Percentiles rank a stretch among this genome's conserved stretches.
Conservation (phyloP, 2,329 filamentous ascomycete species). For the Clarireedia hainanense region DNA sequence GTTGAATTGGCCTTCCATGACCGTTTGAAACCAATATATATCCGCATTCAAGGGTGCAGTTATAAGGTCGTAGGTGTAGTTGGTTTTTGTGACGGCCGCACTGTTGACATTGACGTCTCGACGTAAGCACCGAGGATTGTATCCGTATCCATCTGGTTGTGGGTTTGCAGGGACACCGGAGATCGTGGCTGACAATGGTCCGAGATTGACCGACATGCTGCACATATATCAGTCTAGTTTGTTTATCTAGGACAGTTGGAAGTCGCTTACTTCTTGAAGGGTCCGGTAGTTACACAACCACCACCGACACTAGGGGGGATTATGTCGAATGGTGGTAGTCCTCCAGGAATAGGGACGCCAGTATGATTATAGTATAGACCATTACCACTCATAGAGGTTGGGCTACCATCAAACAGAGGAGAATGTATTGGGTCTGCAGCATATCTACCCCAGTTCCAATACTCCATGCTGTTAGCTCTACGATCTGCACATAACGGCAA, state of each 20-base stretch:
- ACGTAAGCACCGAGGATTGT: conserved; percentile 36
- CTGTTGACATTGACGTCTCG: conserved; percentile 33
- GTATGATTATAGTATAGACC: conserved; percentile 30
- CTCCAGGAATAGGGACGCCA: conserved; percentile 12
- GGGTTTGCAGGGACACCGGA: conserved; percentile 27
- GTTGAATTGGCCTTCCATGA: conserved; percentile 34
- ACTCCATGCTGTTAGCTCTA: conserved; percentile 13
- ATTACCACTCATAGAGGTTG: conserved; percentile 41
- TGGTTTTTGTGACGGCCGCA: conserved; percentile 32
- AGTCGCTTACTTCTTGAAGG: conserved; percentile 33
- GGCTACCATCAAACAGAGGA: conserved; percentile 47
- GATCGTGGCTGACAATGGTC: conserved; percentile 36
- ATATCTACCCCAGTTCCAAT: conserved; percentile 42
- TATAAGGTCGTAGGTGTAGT: conserved; percentile 34
- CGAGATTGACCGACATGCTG: conserved; percentile 33
- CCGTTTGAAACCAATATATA: conserved; percentile 37
- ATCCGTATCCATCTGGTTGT: conserved; percentile 26
- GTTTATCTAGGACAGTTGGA: neutral
- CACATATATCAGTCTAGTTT: neutral
- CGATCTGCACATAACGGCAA: neutral
- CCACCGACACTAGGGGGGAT: conserved; percentile 42
- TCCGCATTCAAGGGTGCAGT: conserved; percentile 24
- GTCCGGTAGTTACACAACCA: conserved; percentile 43
- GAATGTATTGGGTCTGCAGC: conserved; percentile 36
- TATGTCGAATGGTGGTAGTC: conserved; percentile 19